Conservation (phyloP, 2,329 filamentous ascomycete genomes). For the Achaetomium macrosporum region DNA sequence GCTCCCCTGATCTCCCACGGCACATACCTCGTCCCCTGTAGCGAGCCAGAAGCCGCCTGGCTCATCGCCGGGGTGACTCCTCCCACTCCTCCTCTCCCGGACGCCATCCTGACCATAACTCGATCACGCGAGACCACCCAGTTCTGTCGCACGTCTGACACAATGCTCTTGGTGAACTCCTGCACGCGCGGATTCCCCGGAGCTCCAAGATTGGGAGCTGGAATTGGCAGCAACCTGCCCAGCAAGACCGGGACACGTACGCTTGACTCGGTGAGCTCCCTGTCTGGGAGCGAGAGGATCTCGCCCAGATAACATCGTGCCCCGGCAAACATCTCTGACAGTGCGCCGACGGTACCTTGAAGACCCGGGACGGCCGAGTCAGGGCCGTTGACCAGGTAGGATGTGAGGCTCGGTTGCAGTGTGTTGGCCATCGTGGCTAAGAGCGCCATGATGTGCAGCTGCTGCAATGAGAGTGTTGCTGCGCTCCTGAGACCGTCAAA, state of each 20-base stretch:
- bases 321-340: conserved; percentile 4
- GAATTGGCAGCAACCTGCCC: not conserved
- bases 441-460: conserved; percentile 15
- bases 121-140: conserved; percentile 20
- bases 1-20: conserved; percentile 31
- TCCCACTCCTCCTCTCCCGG: conserved; percentile 6
- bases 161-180: conserved; percentile 17
- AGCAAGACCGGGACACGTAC: not conserved
- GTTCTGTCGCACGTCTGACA: conserved; percentile 17
- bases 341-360: not conserved
- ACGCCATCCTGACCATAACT: conserved; percentile 23
- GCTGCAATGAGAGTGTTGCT: conserved; percentile 1
- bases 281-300: not conserved
- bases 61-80: conserved; percentile 5
- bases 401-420: conserved; percentile 13
- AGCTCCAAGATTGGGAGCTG: not conserved
- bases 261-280: not conserved
- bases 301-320: not conserved
- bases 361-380: not conserved
- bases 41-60: conserved; percentile 7
- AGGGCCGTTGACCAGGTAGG: conserved; percentile 6
- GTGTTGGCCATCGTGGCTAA: conserved; percentile 10
- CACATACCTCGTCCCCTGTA: conserved; percentile 21
- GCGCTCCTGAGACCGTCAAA: not conserved
- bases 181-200: conserved; percentile 8